Evolutionary conservation across 352 stramenopile species (phyloP).

Genomic region (Globisporangium splendens): DNA sequence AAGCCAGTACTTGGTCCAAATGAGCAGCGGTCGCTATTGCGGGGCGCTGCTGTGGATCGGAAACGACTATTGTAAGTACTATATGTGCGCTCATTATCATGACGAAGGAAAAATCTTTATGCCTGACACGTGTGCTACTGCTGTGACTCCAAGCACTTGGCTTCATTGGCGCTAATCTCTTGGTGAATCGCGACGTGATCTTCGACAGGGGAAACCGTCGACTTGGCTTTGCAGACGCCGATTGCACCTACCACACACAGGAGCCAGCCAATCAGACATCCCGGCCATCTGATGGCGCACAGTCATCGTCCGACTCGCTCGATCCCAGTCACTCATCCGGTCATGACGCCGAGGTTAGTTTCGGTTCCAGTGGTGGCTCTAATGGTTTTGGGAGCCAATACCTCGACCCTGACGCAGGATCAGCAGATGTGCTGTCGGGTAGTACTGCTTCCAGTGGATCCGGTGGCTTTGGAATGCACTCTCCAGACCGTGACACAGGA

Average conservation of each 20-base stretch:
- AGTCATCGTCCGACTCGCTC: too few species aligned
- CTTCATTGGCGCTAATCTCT: conserved; percentile 79
- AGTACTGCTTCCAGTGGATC: too few species aligned
- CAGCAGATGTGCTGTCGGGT: too few species aligned
- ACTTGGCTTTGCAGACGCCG: conserved; percentile 74
- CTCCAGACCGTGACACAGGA: too few species aligned
- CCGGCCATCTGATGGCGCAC: too few species aligned
- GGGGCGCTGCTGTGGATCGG: conserved; percentile 59
- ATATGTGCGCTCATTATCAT: neutral
- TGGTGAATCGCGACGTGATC: conserved; percentile 79
- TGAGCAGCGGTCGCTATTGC: conserved; percentile 42
- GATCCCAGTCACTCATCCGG: too few species aligned
- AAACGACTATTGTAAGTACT: conserved; percentile 49
- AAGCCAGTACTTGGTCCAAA: conserved; percentile 53
- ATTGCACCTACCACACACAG: conserved; percentile 32
- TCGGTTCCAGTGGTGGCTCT: too few species aligned
- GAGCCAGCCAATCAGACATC: too few species aligned
- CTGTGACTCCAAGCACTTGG: conserved; percentile 8
- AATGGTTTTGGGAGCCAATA: too few species aligned
- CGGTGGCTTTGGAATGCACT: too few species aligned
- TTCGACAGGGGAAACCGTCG: conserved; percentile 70
- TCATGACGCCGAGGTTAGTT: too few species aligned
- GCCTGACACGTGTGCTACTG: neutral
- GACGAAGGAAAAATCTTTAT: neutral
- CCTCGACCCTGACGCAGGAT: too few species aligned